These are phyloP conservation scores for Chlorella sorokiniana DNA, from an alignment of 139 green algal species.

Conservation along the genomic window DNA sequence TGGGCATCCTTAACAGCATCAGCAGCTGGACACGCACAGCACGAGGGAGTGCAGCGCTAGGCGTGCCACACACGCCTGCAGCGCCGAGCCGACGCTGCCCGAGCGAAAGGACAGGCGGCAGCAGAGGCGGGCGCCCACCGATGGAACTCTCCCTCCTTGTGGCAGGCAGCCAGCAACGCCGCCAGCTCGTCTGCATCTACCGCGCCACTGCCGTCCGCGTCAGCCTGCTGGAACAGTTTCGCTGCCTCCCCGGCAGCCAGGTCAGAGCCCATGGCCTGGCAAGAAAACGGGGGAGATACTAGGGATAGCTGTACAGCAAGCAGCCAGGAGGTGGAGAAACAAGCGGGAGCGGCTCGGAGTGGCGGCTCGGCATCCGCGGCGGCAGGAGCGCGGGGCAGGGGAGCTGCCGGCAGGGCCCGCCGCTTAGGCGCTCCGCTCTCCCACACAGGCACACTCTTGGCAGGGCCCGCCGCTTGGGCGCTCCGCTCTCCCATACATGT, in stretches of 20 bases:
- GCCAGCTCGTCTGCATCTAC: constrained; percentile 40
- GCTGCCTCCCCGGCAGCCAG: constrained; percentile 32
- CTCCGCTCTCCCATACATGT: no score
- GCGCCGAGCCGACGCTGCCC: background rate
- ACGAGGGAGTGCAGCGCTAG: no score
- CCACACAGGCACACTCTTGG: no score
- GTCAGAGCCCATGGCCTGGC: constrained; percentile 41
- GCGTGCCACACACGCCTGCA: background rate
- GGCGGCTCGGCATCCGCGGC: no score
- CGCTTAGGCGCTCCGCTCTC: no score
- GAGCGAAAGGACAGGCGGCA: no score
- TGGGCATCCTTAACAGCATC: background rate
- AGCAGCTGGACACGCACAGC: background rate
- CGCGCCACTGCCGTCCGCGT: constrained; percentile 13
- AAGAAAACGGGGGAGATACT: background rate
- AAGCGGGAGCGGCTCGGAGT: no score
- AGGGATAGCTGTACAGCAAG: background rate
- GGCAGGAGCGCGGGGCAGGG: no score
- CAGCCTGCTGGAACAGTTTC: constrained; percentile 36
- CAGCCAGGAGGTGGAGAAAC: background rate
- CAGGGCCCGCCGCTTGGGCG: no score
- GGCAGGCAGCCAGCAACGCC: constrained; percentile 8
- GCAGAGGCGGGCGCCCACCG: no score
- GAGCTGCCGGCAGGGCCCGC: no score
- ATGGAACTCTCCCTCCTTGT: constrained; percentile 9